These are phyloP conservation scores for Sisymbrium altissimum DNA, from an alignment of 345 rosid genomes.

Conservation along the genomic window DNA sequence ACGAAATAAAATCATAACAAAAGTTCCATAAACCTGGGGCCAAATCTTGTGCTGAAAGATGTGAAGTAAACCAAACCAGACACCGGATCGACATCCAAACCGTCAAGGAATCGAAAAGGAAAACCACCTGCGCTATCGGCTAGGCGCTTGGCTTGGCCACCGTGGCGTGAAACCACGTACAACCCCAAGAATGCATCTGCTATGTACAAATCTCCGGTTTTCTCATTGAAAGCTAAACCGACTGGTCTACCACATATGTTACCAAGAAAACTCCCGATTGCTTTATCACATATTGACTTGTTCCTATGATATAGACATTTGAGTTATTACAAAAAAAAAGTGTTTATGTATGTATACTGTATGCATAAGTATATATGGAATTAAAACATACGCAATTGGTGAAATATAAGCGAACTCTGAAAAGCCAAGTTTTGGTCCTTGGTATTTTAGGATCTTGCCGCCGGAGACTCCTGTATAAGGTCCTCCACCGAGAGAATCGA, in stretches of 20 bases:
- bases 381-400: constrained; percentile 23
- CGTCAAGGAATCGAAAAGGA: constrained; percentile 34
- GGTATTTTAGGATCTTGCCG: constrained; percentile 37
- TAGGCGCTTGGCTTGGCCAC: no score
- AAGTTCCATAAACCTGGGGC: constrained; percentile 11
- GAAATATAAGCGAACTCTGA: constrained; percentile 30
- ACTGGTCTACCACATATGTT: constrained; percentile 42
- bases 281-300: constrained; percentile 30
- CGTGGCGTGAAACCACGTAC: no score
- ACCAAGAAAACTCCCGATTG: constrained; percentile 23
- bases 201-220: constrained; percentile 35
- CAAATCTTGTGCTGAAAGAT: constrained; percentile 36
- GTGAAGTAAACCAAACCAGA: constrained; percentile 40
- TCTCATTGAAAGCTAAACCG: constrained; percentile 34
- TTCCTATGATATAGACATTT: not conserved
- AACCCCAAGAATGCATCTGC: constrained; percentile 52
- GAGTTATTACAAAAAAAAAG: not conserved
- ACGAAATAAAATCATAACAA: not conserved
- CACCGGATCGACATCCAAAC: constrained; percentile 37
- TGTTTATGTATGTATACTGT: not conserved
- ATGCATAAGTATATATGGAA: not conserved
- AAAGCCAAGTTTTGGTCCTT: constrained; percentile 31
- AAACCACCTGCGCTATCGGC: constrained; percentile 21
- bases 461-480: constrained; percentile 42
- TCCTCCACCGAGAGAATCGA: constrained; percentile 28